Conservation (phyloP, 2,329 filamentous ascomycete genomes). For the Ophiocordyceps camponoti-leonardi region DNA sequence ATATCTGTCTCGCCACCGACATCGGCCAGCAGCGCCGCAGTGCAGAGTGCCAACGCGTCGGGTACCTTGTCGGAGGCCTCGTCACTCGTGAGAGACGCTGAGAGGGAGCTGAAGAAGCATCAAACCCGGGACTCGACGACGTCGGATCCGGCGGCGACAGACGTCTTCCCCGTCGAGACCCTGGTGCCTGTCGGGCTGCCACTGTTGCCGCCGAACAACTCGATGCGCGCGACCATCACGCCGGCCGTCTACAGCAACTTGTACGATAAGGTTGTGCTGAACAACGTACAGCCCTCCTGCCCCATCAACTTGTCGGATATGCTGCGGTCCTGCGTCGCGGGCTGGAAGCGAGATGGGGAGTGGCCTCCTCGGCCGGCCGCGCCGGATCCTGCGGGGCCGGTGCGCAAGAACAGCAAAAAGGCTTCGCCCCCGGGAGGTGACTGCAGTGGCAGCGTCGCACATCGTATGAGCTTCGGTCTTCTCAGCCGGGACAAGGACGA, state of each 20-base stretch:
- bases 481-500: conserved; percentile 23
- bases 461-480: conserved; percentile 30
- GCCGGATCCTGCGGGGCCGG: conserved; percentile 17
- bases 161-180: conserved; percentile 34
- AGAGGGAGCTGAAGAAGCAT: conserved; percentile 14
- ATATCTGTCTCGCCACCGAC: conserved; percentile 21
- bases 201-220: conserved; percentile 55
- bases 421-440: conserved; percentile 7
- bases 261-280: conserved; percentile 75
- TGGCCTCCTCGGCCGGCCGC: conserved; percentile 53
- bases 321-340: conserved; percentile 62
- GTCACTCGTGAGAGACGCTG: conserved; percentile 21
- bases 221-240: conserved; percentile 61
- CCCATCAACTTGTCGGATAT: conserved; percentile 79
- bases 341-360: conserved; percentile 86
- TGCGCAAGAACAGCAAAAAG: conserved; percentile 24
- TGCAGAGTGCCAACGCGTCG: conserved; percentile 14
- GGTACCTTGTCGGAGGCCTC: conserved; percentile 24
- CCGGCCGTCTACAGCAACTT: conserved; percentile 62
- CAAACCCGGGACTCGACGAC: conserved; percentile 16
- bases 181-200: conserved; percentile 58
- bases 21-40: conserved; percentile 8
- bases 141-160: conserved; percentile 7
- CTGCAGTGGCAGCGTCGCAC: conserved; percentile 12
- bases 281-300: conserved; percentile 65